phyloP scores from a whole-genome alignment of 495 filamentous ascomycete species.

The Penicillium simplicissimum region DNA sequence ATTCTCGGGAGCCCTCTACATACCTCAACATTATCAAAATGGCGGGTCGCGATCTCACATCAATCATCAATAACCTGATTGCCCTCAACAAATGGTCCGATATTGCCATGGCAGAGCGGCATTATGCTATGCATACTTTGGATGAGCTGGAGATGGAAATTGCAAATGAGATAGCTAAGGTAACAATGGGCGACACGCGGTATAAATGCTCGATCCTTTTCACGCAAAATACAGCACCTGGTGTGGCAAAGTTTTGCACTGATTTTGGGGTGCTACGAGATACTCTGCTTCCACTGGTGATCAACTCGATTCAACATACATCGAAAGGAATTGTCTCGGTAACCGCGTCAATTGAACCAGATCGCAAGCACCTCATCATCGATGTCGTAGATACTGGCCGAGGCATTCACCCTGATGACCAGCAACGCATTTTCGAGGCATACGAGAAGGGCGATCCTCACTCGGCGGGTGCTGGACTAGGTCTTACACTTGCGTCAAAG shows the following conservation, averaged over 20 bases:
- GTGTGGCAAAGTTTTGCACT: slow-evolving; percentile 5
- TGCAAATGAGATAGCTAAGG: slow-evolving; percentile 3
- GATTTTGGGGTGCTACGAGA: slow-evolving; percentile 18
- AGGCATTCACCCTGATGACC: slow-evolving; percentile 15
- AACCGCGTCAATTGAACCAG: neutral
- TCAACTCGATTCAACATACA: slow-evolving; percentile 19
- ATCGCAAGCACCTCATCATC: slow-evolving; percentile 7
- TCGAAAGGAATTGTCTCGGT: slow-evolving; percentile 9
- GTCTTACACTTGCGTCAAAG: slow-evolving; percentile 18
- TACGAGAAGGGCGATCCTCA: slow-evolving; percentile 19
- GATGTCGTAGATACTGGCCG: slow-evolving; percentile 19
- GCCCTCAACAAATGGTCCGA: slow-evolving; percentile 20
- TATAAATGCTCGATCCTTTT: slow-evolving; percentile 16
- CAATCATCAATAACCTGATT: slow-evolving; percentile 20
- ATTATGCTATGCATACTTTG: slow-evolving; percentile 13
- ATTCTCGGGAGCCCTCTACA: neutral
- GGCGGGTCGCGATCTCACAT: slow-evolving; percentile 16
- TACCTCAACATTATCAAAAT: slow-evolving; percentile 21
- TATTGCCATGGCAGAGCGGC: slow-evolving; percentile 17
- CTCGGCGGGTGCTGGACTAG: slow-evolving; percentile 18
- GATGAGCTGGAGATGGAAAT: slow-evolving; percentile 16
- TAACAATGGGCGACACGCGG: slow-evolving; percentile 9
- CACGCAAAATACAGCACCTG: slow-evolving; percentile 1
- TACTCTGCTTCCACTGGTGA: slow-evolving; percentile 14
- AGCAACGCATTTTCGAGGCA: slow-evolving; percentile 20